Base-by-base conservation (phyloP, 1,139 yeast species). In the Meyerozyma carpophila region DNA sequence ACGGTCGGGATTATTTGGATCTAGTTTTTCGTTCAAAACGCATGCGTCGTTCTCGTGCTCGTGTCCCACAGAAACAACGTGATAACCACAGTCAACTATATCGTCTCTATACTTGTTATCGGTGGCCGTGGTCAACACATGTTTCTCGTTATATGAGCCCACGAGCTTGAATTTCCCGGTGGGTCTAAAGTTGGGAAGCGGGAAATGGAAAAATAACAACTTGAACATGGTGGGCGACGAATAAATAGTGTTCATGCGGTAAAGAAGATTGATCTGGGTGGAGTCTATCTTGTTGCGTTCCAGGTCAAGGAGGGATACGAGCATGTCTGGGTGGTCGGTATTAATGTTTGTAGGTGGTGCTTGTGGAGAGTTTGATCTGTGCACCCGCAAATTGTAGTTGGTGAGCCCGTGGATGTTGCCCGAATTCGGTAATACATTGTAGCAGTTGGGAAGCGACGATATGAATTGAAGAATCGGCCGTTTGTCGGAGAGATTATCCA, bases 31-130 rank as follows among this genome's bases (percentile, higher is more conserved):
- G 26, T 34, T 34, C 16, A 34, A 13, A n/a, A 75, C 57, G 52
- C 82, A 78, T 11, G 79, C 79, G 49, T 77, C 82, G 54, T 77
- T 78, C 37, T 70, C 76, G 53, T 77, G 81, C 50, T 78, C 82
- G 48, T 75, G 77, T 7, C 82, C 81, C 24, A 77, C 81, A 13
- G 76, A 66, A 11, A 77, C 66, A 0, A 67, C 80, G 38, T 68
- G 58, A 51, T 71, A 71, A 7, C 70, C 69, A 43, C 69, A 61
- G 43, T 59, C 59, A 31, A 64, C 53, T 28, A 72, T 63, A 50
- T 72, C 77, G 39, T 65, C 65, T 41, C 63, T 59, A 41, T 66
- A 59, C 39, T 66, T 62, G 11, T 55, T 50, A 49, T 66, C 68
- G 2, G 76, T 65, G 18, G 57, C 55, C n/a, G 68, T 53, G 29